Conservation (phyloP, 2,329 filamentous ascomycete genomes). For the Exophiala spinifera region DNA sequence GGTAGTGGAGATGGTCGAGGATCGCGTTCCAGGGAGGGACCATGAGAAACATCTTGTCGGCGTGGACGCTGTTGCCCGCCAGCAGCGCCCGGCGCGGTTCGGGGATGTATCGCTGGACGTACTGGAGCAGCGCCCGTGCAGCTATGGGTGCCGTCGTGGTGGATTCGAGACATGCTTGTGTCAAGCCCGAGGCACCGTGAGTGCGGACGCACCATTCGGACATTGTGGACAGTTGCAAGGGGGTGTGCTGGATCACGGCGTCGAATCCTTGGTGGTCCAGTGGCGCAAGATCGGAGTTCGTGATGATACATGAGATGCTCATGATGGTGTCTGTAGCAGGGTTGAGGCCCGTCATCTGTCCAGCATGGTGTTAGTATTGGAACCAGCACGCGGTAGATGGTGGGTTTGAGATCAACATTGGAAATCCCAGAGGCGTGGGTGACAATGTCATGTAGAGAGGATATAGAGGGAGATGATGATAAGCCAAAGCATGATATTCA, state of each 20-base stretch:
- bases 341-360: slow-evolving; percentile 87
- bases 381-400: too few relatives aligned
- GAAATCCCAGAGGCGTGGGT: too few relatives aligned
- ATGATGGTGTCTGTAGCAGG: slow-evolving; percentile 77
- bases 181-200: slow-evolving; percentile 79
- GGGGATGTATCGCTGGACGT: slow-evolving; percentile 71
- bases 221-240: slow-evolving; percentile 71
- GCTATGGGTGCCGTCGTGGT: slow-evolving; percentile 68
- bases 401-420: too few relatives aligned
- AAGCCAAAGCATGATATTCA: too few relatives aligned
- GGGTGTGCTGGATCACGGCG: slow-evolving; percentile 69
- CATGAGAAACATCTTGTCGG: slow-evolving; percentile 77
- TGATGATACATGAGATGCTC: slow-evolving; percentile 89
- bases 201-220: slow-evolving; percentile 83
- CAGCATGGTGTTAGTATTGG: slow-evolving; percentile 1
- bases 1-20: slow-evolving; percentile 76
- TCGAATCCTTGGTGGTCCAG: slow-evolving; percentile 78
- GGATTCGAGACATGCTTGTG: slow-evolving; percentile 69
- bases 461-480: too few relatives aligned
- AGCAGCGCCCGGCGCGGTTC: slow-evolving; percentile 66
- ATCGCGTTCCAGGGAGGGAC: slow-evolving; percentile 71
- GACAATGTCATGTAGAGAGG: too few relatives aligned
- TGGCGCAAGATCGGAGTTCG: slow-evolving; percentile 71
- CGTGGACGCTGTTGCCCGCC: slow-evolving; percentile 91
- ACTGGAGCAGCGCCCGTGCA: slow-evolving; percentile 68